Evolutionary conservation across 1,139 yeast genomes (phyloP), one percentile per base, ranked within the genome.

Genomic region (Pichia sp.): DNA sequence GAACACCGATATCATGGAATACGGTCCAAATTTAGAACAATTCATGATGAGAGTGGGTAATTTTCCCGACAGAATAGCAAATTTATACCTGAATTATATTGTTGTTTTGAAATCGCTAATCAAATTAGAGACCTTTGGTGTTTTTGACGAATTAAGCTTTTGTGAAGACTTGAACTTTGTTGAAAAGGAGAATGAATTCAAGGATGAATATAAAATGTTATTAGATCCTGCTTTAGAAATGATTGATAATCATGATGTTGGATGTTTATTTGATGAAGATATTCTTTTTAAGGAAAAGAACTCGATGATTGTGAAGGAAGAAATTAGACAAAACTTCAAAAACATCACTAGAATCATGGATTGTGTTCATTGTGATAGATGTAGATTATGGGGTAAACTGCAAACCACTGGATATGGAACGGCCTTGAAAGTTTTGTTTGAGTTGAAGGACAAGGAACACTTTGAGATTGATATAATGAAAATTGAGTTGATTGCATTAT

Each of bases 381-480:
- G 98, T 64, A 77, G 97, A 59, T 71, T 94, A 67, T 92, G 98
- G 98, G 98, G 98, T 23, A 92, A 94, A 64, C 76, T 92, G 29
- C 98, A 92, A 68, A 87, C 95, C 2, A 87, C 94, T 27, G 98
- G 98, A 29, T 92, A 92, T 62, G 98, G 97, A 28, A 92, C 98
- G 26, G 95, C 97, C 2, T 73, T 94, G 59, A 92, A 92, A 65
- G 75, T 90, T 29, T 68, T 92, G 49, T 87, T 92, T 60, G 98
- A 92, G 62, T 75, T 84, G 49, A 81, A 78, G 34, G 59, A 58
- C 40, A 68, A 69, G 41, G 59, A 64, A 38, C 56, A 59, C 38
- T 67, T 65, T 39, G 68, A 69, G 47, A 67, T 69, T 44, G 68
- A 71, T 46, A 74, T 88, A 58, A 78, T 90, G 44, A 81, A 95